Conservation (phyloP, 1,284 basidiomycete genomes). For the Agaricales sp. region DNA sequence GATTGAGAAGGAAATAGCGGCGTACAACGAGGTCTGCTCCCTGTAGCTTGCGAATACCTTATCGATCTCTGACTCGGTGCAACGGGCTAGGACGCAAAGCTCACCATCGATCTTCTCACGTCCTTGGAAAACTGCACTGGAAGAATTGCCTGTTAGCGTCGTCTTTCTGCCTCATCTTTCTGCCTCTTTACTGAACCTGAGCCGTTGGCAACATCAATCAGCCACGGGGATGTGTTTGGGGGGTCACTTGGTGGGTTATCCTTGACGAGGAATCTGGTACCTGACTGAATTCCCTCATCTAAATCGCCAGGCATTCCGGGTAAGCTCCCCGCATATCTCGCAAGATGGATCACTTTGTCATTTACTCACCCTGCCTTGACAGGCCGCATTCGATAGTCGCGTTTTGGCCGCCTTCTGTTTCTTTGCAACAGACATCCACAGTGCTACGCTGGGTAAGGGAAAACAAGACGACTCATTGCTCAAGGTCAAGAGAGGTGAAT, state of each 20-base stretch:
- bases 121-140: slow-evolving; percentile 80
- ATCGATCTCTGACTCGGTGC: not conserved
- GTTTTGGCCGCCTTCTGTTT: slow-evolving; percentile 84
- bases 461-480: slow-evolving; percentile 71
- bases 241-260: slow-evolving; percentile 58
- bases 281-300: slow-evolving; percentile 1
- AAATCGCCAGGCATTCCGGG: slow-evolving; percentile 43
- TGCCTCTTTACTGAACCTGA: too few relatives aligned
- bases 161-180: too few relatives aligned
- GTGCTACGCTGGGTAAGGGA: slow-evolving; percentile 77
- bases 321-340: slow-evolving; percentile 19
- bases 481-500: slow-evolving; percentile 63
- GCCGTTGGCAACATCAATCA: too few relatives aligned
- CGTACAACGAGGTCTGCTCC: slow-evolving; percentile 76
- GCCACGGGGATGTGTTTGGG: slow-evolving; percentile 83
- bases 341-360: not conserved
- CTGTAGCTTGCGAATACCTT: slow-evolving; percentile 1
- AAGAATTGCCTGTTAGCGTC: slow-evolving; percentile 62
- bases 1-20: slow-evolving; percentile 77
- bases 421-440: slow-evolving; percentile 88
- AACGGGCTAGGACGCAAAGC: slow-evolving; percentile 53
- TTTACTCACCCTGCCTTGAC: slow-evolving; percentile 7
- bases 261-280: slow-evolving; percentile 1
- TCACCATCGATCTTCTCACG: slow-evolving; percentile 65
- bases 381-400: slow-evolving; percentile 81